Base-by-base conservation (phyloP, 1,284 basidiomycete genomes). In the Apiotrichum sp. region DNA sequence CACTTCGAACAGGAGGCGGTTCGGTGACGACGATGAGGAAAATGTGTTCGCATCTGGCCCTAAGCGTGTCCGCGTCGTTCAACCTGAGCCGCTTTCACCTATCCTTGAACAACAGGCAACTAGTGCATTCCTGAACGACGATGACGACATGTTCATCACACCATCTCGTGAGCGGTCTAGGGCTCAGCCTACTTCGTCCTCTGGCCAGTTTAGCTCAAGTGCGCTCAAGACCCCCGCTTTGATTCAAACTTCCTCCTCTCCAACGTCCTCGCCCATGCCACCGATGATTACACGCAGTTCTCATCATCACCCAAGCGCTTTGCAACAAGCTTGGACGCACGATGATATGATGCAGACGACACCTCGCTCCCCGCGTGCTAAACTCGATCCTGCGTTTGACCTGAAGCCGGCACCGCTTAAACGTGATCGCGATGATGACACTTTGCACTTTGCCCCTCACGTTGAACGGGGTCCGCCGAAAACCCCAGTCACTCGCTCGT, bases 201-300 rank as follows among this genome's bases (percentile, higher is more conserved):
- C 54, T 6, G 44, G 35, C 3, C 52, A 52, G 10, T 56, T 69
- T 16, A 62, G 57, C 8, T 66, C 67, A 2, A 67, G 66, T 38
- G 63, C 65, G 3, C 68, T 72, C 63, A 72, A 70, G 52, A 74
- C 72, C 0, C 72, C 72, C 4, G 72, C 69, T 6, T 58, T 74
- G 13, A 63, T 73, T 33, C 69, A 72, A 47, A 66, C 71, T 0
- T 69, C 72, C 0, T 77, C 75, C 6, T 75, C 73, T 1, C 75
- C 75, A 1, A 70, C 71, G 1, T 75, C 75, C 2, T 75, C 75
- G 4, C 75, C 75, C 4, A 73, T 74, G 68, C 75, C 75, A 2
- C 64, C 67, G 1, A 75, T 74, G 0, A 64, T 71, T 34, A 65
- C 64, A 2, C 67, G 73, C 8, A 32, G 54, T 5, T 63, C 65